A percentile compares a stretch with the other conserved stretches of the same genome.
These are phyloP conservation scores for Amanita polypyramis DNA, from an alignment of 768 basidiomycete genomes.

Conservation along the genomic window DNA sequence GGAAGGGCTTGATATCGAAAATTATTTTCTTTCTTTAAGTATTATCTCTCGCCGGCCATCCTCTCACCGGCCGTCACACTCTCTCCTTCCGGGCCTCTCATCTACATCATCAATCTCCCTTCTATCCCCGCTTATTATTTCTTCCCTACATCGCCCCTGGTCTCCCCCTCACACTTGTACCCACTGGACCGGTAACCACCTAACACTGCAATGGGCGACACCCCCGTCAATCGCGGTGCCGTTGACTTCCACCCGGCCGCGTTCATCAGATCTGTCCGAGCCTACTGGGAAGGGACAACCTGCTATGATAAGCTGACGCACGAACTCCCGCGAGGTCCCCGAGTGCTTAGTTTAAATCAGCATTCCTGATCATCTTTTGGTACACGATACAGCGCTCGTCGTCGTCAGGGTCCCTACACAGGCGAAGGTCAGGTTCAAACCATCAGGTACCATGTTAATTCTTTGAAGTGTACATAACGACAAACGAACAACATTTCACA, in stretches of 20 bases:
- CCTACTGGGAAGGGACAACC: neutral
- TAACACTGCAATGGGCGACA: neutral
- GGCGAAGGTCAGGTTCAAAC: too few species aligned
- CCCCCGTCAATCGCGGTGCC: neutral
- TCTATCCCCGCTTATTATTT: neutral
- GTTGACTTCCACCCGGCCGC: neutral
- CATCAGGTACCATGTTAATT: too few species aligned
- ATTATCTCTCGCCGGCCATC: neutral
- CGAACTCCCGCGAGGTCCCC: too few species aligned
- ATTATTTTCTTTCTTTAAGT: conserved; percentile 1
- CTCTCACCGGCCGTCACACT: neutral
- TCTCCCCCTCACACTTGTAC: neutral
- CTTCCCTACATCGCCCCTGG: neutral
- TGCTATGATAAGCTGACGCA: neutral
- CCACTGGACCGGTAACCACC: too few species aligned
- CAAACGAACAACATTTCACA: too few species aligned
- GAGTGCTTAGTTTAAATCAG: too few species aligned
- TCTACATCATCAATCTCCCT: neutral
- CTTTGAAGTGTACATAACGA: neutral
- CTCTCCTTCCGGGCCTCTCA: neutral
- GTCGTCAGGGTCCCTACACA: too few species aligned
- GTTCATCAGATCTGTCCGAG: neutral
- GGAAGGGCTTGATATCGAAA: neutral
- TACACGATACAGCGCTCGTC: too few species aligned
- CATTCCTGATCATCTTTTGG: too few species aligned